These are phyloP conservation scores for Neoboletus brunneissimus DNA, from an alignment of 768 basidiomycete species.

Conservation along the genomic window DNA sequence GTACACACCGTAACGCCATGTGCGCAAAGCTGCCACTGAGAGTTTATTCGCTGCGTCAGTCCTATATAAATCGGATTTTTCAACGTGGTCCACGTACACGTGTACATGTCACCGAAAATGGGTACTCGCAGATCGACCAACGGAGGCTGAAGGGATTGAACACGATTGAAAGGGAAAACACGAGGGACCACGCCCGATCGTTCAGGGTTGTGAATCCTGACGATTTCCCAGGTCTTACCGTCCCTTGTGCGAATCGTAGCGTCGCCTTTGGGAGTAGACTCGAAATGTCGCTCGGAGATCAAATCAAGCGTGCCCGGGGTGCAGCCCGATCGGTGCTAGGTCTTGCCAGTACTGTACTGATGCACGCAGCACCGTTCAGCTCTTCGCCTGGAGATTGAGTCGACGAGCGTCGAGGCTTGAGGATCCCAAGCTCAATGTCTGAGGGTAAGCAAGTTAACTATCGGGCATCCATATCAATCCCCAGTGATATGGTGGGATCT, in stretches of 20 bases:
- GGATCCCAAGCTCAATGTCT: neutral
- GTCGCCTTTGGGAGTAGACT: neutral
- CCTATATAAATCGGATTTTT: neutral
- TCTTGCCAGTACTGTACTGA: no score
- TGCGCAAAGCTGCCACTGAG: no score
- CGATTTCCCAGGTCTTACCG: neutral
- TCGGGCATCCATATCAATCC: no score
- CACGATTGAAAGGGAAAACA: neutral
- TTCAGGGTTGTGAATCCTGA: neutral
- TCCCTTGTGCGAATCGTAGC: neutral
- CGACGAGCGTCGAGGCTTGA: neutral
- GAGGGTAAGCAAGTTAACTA: neutral
- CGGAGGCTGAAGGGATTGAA: neutral
- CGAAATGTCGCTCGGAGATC: neutral
- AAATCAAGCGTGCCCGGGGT: neutral
- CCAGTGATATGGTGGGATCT: neutral
- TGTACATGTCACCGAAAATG: neutral
- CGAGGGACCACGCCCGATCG: neutral
- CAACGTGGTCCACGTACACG: neutral
- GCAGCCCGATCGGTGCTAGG: neutral
- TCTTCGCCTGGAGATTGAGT: neutral
- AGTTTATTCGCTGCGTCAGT: neutral
- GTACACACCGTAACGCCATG: neutral
- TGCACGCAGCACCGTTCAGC: neutral
- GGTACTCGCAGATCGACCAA: neutral